A percentile compares a stretch with the other conserved stretches of the same genome.
Conservation (phyloP, 148 eudicot genomes). For the Rhododendron williamsianum region DNA sequence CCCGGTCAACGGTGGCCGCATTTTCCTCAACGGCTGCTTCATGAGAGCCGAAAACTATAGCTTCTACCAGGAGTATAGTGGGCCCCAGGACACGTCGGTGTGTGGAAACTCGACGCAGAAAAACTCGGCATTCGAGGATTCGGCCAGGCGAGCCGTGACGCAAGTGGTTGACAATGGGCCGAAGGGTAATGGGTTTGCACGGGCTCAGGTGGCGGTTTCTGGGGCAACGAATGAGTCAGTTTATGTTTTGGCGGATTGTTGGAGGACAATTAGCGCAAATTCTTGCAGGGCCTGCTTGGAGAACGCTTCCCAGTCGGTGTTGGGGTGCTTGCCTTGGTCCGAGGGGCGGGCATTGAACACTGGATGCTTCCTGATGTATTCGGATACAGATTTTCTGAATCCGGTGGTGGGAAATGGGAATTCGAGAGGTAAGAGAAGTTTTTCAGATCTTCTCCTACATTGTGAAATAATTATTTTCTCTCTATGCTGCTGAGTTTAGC, state of each 20-base stretch:
- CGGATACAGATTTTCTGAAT: conserved; percentile 48
- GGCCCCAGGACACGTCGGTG: conserved; percentile 24
- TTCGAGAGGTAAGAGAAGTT: conserved; percentile 25
- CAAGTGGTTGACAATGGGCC: conserved; percentile 29
- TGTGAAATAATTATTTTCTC: background rate
- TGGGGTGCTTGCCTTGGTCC: conserved; percentile 45
- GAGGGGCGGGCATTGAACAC: conserved; percentile 56
- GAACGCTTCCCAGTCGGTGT: conserved; percentile 34
- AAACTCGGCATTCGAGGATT: conserved; percentile 15
- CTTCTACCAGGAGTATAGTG: conserved; percentile 31
- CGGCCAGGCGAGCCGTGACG: conserved; percentile 24
- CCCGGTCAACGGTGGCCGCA: conserved; percentile 33
- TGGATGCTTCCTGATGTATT: conserved; percentile 64
- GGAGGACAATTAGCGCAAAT: conserved; percentile 38
- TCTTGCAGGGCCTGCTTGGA: conserved; percentile 40
- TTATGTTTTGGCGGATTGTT: conserved; percentile 48
- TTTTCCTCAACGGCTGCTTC: conserved; percentile 52
- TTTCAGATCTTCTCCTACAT: background rate
- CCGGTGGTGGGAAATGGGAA: conserved; percentile 12
- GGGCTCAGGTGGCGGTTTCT: conserved; percentile 16
- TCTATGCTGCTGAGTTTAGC: background rate
- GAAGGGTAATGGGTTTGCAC: conserved; percentile 24
- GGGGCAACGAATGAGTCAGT: conserved; percentile 31
- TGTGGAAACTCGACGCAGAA: conserved; percentile 33
- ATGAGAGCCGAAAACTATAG: conserved; percentile 37